These are phyloP conservation scores for Ophiocytium majus DNA, from an alignment of 352 stramenopile genomes.

Conservation along the genomic window DNA sequence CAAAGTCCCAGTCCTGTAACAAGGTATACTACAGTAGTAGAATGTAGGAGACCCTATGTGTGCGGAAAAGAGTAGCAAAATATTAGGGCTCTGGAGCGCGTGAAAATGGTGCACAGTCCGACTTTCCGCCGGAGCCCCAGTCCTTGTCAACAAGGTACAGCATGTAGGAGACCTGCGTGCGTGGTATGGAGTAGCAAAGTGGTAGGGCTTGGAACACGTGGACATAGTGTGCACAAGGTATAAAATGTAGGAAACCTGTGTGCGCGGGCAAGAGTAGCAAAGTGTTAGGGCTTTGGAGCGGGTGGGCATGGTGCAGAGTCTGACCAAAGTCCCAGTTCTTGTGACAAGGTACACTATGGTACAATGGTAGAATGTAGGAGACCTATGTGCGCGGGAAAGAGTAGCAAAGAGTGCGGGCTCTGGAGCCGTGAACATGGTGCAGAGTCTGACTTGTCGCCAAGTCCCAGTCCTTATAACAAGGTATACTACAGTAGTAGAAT, in stretches of 20 bases:
- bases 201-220: background rate
- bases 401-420: no score
- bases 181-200: background rate
- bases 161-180: background rate
- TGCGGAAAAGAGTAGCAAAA: background rate
- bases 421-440: background rate
- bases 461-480: conserved; percentile 22
- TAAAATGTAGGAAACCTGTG: background rate
- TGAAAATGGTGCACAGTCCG: no score
- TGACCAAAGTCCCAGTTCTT: background rate
- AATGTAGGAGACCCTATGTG: background rate
- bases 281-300: no score
- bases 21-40: background rate
- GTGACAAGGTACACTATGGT: conserved; percentile 40
- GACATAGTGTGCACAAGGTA: background rate
- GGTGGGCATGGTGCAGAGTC: background rate
- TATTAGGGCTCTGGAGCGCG: no score
- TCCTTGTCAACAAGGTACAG: background rate
- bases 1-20: conserved; percentile 21
- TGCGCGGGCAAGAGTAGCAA: background rate
- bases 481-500: background rate
- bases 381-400: background rate
- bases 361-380: background rate
- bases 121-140: no score
- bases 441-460: background rate